Evolutionary conservation across 164 flowering plant species (phyloP).

Genomic region (Liquidambar formosana): DNA sequence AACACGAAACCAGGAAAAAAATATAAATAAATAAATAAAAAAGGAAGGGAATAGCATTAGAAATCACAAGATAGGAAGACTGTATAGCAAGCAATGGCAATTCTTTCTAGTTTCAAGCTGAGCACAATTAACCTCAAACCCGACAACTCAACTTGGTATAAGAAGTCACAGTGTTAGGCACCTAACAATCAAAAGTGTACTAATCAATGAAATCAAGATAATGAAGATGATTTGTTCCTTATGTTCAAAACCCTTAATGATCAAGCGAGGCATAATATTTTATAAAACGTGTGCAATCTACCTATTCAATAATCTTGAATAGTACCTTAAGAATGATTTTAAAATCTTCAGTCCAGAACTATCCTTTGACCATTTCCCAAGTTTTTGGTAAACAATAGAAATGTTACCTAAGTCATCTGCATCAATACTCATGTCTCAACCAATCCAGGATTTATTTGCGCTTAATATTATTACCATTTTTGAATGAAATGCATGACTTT

Average conservation of each 20-base stretch:
- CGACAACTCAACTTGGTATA: no score
- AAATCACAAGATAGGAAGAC: no score
- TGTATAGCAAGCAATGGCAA: no score
- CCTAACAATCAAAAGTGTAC: no score
- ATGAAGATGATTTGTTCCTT: neutral
- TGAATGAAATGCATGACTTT: neutral
- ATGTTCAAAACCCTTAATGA: neutral
- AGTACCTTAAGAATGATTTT: no score
- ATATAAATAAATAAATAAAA: no score
- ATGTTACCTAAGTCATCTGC: neutral
- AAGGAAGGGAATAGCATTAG: no score
- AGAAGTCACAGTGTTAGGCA: no score
- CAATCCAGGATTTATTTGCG: neutral
- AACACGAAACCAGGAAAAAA: neutral
- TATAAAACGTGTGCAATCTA: neutral
- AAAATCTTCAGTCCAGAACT: neutral
- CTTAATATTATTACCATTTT: no score
- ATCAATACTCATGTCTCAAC: neutral
- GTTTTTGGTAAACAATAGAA: neutral
- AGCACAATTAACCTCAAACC: no score
- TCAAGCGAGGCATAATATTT: no score
- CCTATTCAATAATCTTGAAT: neutral
- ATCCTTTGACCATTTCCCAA: neutral
- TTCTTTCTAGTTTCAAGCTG: no score
- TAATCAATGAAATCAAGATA: neutral